Evolutionary conservation across 306 rosid species (phyloP), one percentile per base, ranked within the genome.

Genomic region (Cucurbita argyrosperma): DNA sequence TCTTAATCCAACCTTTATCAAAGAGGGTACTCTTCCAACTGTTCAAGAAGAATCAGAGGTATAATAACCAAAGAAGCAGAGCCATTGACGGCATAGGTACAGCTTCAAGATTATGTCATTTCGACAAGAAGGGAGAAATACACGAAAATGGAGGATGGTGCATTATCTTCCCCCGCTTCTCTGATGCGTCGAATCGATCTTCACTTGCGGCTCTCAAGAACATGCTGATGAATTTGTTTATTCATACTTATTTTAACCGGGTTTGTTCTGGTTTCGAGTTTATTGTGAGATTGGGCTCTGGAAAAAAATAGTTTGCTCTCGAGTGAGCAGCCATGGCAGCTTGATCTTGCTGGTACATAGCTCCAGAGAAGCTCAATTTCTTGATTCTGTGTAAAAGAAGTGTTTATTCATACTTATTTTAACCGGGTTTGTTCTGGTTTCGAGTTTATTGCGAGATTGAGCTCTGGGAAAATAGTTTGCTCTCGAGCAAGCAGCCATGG

Each of bases 1-100:
- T 84, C 94, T 93, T 43, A 89, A 89, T 80, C 96, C 94, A 4
- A 21, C 80, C 62, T 89, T 89, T 77, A 80, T 86, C 65, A 79
- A 77, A 55, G 90, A 86, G 82, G 96, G 85, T 15, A 76, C 85
- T 26, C 96, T 89, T 78, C 85, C 90, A 40, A 86, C 92, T 23
- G 96, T 93, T 64, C 72, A 90, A 78, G 98, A 90, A 84, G 96
- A 80, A 23, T 69, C 57, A 26, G 74, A 47, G 71, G 82, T 10
- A 96, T 66, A 88, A 73, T 12, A 76, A 55, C 66, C 39, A 65
- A 37, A 72, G 59, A 75, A 49, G 74, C 64, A 3, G 8, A 3
- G 8, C 46, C 0, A 13, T 21, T 12, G 72, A 68, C 72, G 45
- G 61, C 13, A 58, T 23, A 80, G 78, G 79, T 78, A 79, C 72